Evolutionary conservation across 352 stramenopile genomes (phyloP), one percentile per base, ranked within the genome.

Genomic region (Blastocystis sp.): DNA sequence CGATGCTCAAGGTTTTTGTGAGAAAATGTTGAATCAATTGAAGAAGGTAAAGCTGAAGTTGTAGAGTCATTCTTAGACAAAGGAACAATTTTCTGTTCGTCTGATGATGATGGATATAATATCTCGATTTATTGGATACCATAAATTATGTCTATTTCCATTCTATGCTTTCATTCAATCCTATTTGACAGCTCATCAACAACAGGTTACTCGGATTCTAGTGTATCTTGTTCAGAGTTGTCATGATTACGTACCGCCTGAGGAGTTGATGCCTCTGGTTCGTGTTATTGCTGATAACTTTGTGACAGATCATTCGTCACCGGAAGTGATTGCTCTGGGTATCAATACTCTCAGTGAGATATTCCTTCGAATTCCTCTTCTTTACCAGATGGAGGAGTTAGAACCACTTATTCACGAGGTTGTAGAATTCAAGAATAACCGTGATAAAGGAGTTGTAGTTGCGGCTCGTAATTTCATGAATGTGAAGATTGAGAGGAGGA

Each of bases 101-200:
- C 91, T 98, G 67, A 90, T 98, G 27, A 97, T 98, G 93, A 97
- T 99, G 91, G 98, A 98, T 91, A 97, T 98, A 89, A 96, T 98
- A 58, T 95, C 94, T 16, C 93, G 96, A 16, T 89, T 98, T 39
- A 90, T 98, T 5, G 95, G 95, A n/a, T 96, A 97, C 89, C 96
- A 99, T 90, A 96, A 98, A 89, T 91, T 99, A 56, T 90, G 98
- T 43, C 88, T 99, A 63, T 91, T 98, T 57, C 92, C 92, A 39
- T 94, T 98, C 86, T 98, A 98, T 91, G 92, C 95, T 42, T 93
- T 98, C 71, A 88, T 98, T 61, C 94, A 98, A 91, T 93, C 95
- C 11, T 96, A 95, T 89, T 90, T 95, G 88, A 90, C 89, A 21
- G 91, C 92, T 7, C 90, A 94, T 86, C 92, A 94, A 69, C 75